Evolutionary conservation across 2,329 filamentous ascomycete species (phyloP).

Genomic region (Trichoderma endophyticum): DNA sequence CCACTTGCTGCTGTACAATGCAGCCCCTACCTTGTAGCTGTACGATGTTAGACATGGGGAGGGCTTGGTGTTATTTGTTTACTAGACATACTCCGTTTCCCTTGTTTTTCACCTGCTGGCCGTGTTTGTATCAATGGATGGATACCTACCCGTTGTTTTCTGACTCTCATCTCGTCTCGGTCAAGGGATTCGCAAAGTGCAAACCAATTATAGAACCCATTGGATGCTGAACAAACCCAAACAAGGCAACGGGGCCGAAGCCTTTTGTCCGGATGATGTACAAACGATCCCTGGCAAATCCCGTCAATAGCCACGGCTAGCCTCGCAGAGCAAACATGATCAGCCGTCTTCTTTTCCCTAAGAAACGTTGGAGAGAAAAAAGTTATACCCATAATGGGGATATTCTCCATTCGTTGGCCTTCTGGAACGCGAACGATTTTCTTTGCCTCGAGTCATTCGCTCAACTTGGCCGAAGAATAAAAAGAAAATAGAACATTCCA

Average conservation of each 20-base stretch:
- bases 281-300: background rate
- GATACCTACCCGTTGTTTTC: background rate
- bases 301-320: background rate
- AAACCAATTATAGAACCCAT: background rate
- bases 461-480: background rate
- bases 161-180: background rate
- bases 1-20: background rate
- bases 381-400: background rate
- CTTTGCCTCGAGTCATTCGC: background rate
- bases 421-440: background rate
- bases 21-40: background rate
- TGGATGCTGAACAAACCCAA: background rate
- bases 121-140: background rate
- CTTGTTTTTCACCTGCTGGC: background rate
- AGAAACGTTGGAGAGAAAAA: background rate
- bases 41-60: background rate
- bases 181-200: background rate
- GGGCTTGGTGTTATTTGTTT: background rate
- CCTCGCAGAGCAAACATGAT: background rate
- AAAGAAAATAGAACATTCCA: background rate
- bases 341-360: background rate
- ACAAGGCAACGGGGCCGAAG: constrained; percentile 7
- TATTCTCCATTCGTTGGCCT: background rate
- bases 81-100: background rate
- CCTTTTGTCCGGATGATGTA: background rate